Evolutionary conservation across 2,329 filamentous ascomycete genomes (phyloP), one percentile per base, ranked within the genome.

Genomic region (Colletotrichum higginsianum): DNA sequence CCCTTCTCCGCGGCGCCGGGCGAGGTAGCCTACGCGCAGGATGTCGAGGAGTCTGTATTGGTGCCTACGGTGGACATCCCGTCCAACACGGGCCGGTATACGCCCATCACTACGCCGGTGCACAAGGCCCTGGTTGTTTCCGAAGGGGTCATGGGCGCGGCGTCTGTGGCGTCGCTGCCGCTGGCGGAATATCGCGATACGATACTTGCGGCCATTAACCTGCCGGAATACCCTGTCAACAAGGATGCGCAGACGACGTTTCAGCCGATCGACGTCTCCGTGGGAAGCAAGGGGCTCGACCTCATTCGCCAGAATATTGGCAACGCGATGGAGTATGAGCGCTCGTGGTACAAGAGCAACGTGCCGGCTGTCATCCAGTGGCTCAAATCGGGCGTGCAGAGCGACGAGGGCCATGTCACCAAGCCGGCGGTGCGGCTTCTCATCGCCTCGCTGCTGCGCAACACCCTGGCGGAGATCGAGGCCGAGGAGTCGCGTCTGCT

Each of bases 41-140:
- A 83, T 12, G 83, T 90, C 5, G 86, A 88, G 71, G 92, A 95
- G 73, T 86, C 89, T 0, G 84, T 95, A 15, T 86, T 98, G n/a
- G 92, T 94, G 21, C 95, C 95, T 3, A 87, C 87, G 0, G 87
- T 97, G 44, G 90, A 93, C 23, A 93, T 94, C 52, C 89, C 89
- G 7, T 91, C 92, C 16, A 87, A 86, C 72, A 89, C 89, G 18
- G 91, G 91, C 11, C 86, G 90, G 72, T 87, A 90, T 67, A 90
- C 91, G 15, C 88, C 91, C 18, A 86, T 96, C 52, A 90, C 91
- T 8, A 94, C 94, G 55, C 95, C 96, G 0, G 94, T 98, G 1
- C 96, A 98, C 79, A 93, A 92, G 78, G 90, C 92, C 0, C 82
- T 98, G 18, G 77, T 98, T 12, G 88, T 97, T 11, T 91, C 90